Percentiles rank a stretch among this genome's conserved stretches.
Conservation (phyloP, 768 basidiomycete species). For the Russula virescens region DNA sequence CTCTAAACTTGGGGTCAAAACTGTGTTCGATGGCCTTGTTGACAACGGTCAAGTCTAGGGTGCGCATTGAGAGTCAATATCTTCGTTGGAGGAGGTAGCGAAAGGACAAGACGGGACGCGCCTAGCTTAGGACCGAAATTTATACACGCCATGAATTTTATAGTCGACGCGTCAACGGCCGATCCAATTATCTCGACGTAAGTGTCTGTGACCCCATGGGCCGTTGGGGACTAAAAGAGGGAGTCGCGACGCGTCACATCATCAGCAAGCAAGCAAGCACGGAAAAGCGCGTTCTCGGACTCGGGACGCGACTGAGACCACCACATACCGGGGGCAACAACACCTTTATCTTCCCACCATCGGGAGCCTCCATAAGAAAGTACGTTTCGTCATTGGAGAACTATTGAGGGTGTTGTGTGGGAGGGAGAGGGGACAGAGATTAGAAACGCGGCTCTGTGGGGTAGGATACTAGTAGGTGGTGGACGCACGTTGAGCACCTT, state of each 20-base stretch:
- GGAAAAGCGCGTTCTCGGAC: no score
- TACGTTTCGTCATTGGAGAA: constrained; percentile 17
- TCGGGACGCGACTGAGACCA: not conserved
- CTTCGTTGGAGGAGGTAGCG: not conserved
- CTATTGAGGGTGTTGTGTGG: not conserved
- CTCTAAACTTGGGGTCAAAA: constrained; percentile 49
- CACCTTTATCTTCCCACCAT: constrained; percentile 20
- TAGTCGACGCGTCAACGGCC: constrained; percentile 47
- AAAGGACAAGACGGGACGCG: constrained; percentile 31
- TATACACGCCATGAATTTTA: constrained; percentile 49
- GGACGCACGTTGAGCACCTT: constrained; percentile 22
- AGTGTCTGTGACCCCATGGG: constrained; percentile 43
- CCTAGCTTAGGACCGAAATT: constrained; percentile 60
- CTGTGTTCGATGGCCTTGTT: constrained; percentile 58
- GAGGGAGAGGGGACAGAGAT: no score
- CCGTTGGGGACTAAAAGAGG: not conserved
- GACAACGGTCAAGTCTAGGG: constrained; percentile 51
- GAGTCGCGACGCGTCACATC: no score
- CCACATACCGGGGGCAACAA: constrained; percentile 7
- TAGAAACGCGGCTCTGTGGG: no score
- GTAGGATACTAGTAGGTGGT: no score
- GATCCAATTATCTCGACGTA: constrained; percentile 66
- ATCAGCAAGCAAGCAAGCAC: not conserved
- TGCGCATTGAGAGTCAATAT: not conserved
- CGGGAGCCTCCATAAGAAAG: constrained; percentile 18